Conservation (phyloP, 441 rosid species). For the Jatropha multifida region DNA sequence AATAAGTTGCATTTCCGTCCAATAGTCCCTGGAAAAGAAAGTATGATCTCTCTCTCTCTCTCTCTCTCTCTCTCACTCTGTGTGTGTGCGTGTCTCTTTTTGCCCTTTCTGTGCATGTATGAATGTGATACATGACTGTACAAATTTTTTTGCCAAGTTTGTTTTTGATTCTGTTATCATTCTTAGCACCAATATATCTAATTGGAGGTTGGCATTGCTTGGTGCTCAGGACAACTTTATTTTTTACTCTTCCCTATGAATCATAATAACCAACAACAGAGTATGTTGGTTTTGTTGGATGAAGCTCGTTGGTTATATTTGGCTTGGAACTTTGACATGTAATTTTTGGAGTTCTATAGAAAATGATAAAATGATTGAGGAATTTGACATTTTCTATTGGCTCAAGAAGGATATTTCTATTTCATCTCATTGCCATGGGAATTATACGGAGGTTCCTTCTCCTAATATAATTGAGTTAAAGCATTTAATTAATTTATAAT, state of each 20-base stretch:
- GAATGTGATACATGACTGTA: background rate
- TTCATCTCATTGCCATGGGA: background rate
- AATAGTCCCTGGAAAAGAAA: conserved; percentile 49
- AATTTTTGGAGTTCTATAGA: background rate
- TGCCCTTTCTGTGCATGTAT: no score
- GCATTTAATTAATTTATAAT: conserved; percentile 12
- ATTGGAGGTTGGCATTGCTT: background rate
- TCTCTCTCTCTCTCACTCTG: conserved; percentile 9
- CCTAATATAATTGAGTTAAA: conserved; percentile 12
- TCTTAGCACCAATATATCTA: background rate
- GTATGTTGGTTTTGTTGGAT: background rate
- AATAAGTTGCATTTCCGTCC: conserved; percentile 87
- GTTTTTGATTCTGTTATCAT: background rate
- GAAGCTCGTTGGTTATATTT: background rate
- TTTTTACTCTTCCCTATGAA: background rate
- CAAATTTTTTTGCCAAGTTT: background rate
- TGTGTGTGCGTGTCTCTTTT: background rate
- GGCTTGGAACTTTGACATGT: conserved; percentile 3
- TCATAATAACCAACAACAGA: background rate
- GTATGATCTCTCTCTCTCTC: conserved; percentile 39
- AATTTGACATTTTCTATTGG: background rate
- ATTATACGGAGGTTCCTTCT: conserved; percentile 9
- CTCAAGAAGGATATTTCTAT: background rate
- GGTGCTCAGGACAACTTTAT: background rate
- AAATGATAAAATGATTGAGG: background rate